A percentile compares a stretch with the other conserved stretches of the same genome.
These are phyloP conservation scores for Eutrema japonicum DNA, from an alignment of 345 rosid species.

Conservation along the genomic window DNA sequence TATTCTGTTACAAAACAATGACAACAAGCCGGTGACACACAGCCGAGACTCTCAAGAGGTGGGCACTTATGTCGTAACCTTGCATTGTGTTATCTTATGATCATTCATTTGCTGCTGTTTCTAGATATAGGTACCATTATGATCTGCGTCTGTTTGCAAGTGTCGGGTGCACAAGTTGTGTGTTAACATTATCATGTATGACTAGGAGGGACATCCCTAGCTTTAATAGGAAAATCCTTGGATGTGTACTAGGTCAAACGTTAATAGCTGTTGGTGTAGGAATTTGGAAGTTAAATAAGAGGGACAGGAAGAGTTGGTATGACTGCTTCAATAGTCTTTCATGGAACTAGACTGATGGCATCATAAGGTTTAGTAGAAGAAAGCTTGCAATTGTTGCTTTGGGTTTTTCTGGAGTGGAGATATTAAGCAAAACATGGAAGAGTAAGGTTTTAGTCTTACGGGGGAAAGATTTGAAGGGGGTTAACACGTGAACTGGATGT, in stretches of 20 bases:
- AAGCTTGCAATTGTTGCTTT: not conserved
- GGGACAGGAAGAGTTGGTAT: not conserved
- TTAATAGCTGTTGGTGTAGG: not conserved
- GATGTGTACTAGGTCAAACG: not conserved
- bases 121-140: not conserved
- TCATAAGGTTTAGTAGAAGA: not conserved
- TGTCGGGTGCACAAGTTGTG: not conserved
- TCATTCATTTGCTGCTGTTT: not conserved
- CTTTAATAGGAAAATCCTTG: not conserved
- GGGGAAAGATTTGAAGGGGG: not conserved
- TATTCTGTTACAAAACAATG: slow-evolving; percentile 68
- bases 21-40: slow-evolving; percentile 78
- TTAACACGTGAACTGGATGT: not conserved
- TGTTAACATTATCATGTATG: not conserved
- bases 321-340: not conserved
- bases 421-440: slow-evolving; percentile 7
- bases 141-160: slow-evolving; percentile 2
- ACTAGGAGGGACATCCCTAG: not conserved
- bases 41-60: slow-evolving; percentile 87
- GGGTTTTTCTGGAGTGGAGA: slow-evolving; percentile 6
- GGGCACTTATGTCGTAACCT: slow-evolving; percentile 22
- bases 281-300: not conserved
- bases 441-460: not conserved
- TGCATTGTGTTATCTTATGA: not conserved
- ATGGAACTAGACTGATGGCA: not conserved